A percentile compares a stretch with the other conserved stretches of the same genome.
These are phyloP conservation scores for Neurospora intermedia DNA, from an alignment of 495 filamentous ascomycete species.

Conservation along the genomic window DNA sequence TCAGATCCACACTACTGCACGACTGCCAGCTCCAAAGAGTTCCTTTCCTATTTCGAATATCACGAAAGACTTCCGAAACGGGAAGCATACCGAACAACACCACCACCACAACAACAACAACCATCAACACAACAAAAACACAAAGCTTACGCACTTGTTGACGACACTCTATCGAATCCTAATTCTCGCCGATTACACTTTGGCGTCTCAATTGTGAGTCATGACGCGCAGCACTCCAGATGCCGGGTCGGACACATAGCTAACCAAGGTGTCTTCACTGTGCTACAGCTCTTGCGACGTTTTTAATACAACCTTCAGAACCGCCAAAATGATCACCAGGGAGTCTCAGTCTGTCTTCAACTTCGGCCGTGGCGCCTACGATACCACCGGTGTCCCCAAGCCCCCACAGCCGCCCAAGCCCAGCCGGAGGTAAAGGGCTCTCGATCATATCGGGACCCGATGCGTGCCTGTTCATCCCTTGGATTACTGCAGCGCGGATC, in stretches of 20 bases:
- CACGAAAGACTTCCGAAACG: background rate
- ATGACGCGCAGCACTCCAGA: background rate
- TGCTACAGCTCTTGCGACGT: constrained; percentile 4
- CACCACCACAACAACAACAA: background rate
- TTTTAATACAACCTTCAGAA: constrained; percentile 3
- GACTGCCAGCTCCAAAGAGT: constrained; percentile 2
- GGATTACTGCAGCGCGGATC: constrained; percentile 3
- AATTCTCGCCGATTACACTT: background rate
- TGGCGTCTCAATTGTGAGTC: background rate
- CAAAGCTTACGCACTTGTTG: constrained; percentile 6
- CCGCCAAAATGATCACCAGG: constrained; percentile 36
- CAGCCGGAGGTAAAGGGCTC: constrained; percentile 21
- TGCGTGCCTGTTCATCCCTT: constrained; percentile 10
- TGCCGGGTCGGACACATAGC: constrained; percentile 3
- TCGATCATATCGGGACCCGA: background rate
- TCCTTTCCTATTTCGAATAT: constrained; percentile 2
- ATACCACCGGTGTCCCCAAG: constrained; percentile 46
- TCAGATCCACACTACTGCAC: constrained; percentile 7
- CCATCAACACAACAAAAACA: background rate
- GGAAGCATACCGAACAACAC: background rate
- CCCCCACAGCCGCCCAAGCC: constrained; percentile 43
- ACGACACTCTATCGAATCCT: background rate
- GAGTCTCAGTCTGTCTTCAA: constrained; percentile 30
- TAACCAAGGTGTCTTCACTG: constrained; percentile 11
- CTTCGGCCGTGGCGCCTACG: constrained; percentile 47